Evolutionary conservation across 1,284 basidiomycete genomes (phyloP), one percentile per base, ranked within the genome.

Genomic region (Leucoagaricus sp.): DNA sequence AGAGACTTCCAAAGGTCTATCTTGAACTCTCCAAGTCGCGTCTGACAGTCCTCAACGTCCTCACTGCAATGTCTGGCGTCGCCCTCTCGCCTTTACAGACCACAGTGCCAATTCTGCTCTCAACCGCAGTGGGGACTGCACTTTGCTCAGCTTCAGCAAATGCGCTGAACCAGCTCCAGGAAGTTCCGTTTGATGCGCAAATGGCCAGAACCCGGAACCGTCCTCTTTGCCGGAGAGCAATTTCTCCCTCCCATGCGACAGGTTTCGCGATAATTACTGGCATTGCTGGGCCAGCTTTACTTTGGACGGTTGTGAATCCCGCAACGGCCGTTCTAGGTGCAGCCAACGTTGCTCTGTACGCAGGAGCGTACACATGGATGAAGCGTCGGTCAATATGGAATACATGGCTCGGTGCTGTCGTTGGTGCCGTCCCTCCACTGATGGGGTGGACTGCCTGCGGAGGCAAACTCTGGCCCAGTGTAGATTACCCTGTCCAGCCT

Each of bases 381-480:
- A 99, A 99, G 72, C 84, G 97, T n/a, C 86, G 86, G 65, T 87
- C 83, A 61, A 82, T 93, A n/a, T 78, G 80, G 65, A 99, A 98
- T 70, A 99, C 96, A 1, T 98, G 96, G 96, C 83, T 98, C 9
- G 96, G 96, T 8, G 84, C 93, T 0, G 78, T 98, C 41, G 96
- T 99, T 1, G 96, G 96, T 31, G 96, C 82, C 0, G 79, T 98
- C 10, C 97, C 96, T 2, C 96, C 97, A 1, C 75, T 99, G 50
- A 99, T 99, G 93, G 96, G 96, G 52, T 99, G 96, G 96, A 90
- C 95, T 2, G 96, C 96, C 0, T 94, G 91, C 58, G 96, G 94
- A 0, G 93, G 92, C 13, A 79, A 84, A 8, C 72, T 98, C 19
- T 76, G 91, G 64, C 91, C 91, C 0, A 79, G 84, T 8, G 63